These are phyloP conservation scores for Stephanodiscus triporus DNA, from an alignment of 108 stramenopile species.

Conservation along the genomic window DNA sequence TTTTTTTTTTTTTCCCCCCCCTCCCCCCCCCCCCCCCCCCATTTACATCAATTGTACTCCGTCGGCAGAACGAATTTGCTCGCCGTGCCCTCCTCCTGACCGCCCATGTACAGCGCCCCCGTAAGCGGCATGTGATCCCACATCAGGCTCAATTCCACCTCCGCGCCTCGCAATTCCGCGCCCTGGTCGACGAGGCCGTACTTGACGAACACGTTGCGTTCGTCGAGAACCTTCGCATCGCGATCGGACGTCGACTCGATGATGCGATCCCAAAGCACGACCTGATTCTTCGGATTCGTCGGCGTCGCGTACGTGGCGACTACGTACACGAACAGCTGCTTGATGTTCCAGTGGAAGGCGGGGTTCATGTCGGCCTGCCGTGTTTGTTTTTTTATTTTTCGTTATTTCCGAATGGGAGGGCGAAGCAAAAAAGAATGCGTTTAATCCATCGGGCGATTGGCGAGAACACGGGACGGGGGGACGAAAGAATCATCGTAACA, in stretches of 20 bases:
- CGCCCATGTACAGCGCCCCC: constrained; percentile 78
- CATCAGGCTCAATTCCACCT: constrained; percentile 84
- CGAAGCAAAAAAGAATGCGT: too few species aligned
- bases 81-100: constrained; percentile 59
- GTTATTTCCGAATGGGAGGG: too few species aligned
- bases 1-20: too few species aligned
- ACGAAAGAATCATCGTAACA: too few species aligned
- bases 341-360: constrained; percentile 99
- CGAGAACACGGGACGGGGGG: too few species aligned
- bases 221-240: constrained; percentile 69
- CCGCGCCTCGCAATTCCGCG: constrained; percentile 88
- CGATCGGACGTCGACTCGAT: constrained; percentile 75
- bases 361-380: constrained; percentile 87
- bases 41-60: constrained; percentile 60
- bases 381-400: too few species aligned
- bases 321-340: constrained; percentile 94
- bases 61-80: constrained; percentile 71
- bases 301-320: constrained; percentile 89
- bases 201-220: constrained; percentile 91
- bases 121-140: constrained; percentile 99
- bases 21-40: background rate
- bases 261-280: constrained; percentile 97
- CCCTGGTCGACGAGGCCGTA: constrained; percentile 96
- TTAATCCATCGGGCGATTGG: too few species aligned
- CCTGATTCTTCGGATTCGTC: constrained; percentile 84